Conservation (phyloP, 805 yeast species). For the Schizosaccharomyces japonicus region DNA sequence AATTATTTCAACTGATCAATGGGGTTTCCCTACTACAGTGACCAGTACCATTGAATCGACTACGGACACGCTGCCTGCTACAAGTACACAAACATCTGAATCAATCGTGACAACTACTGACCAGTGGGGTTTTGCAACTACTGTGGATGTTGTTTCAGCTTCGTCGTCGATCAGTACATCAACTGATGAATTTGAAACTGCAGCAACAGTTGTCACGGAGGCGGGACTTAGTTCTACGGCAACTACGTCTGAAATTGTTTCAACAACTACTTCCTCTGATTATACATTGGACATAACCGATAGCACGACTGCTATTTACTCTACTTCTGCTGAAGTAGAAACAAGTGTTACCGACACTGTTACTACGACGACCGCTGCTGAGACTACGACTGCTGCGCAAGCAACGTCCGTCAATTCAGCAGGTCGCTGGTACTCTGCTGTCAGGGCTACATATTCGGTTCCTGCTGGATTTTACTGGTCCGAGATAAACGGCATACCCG, state of each 20-base stretch:
- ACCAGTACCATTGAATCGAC: too few relatives aligned
- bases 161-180: background rate
- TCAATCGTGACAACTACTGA: too few relatives aligned
- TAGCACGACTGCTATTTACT: background rate
- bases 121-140: too few relatives aligned
- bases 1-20: too few relatives aligned
- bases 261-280: background rate
- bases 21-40: too few relatives aligned
- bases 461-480: background rate
- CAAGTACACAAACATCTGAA: too few relatives aligned
- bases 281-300: background rate
- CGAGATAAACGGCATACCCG: background rate
- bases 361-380: conserved; percentile 1
- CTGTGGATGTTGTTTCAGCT: too few relatives aligned
- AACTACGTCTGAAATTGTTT: background rate
- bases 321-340: conserved; percentile 1
- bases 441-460: background rate
- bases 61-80: too few relatives aligned
- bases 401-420: background rate
- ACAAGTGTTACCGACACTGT: background rate
- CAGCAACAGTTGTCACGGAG: background rate
- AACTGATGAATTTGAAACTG: background rate
- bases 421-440: background rate
- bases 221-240: background rate
- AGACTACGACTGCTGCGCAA: background rate